phyloP scores from a whole-genome alignment of 2,329 filamentous ascomycete genomes.

The Nannizziopsis barbatae region DNA sequence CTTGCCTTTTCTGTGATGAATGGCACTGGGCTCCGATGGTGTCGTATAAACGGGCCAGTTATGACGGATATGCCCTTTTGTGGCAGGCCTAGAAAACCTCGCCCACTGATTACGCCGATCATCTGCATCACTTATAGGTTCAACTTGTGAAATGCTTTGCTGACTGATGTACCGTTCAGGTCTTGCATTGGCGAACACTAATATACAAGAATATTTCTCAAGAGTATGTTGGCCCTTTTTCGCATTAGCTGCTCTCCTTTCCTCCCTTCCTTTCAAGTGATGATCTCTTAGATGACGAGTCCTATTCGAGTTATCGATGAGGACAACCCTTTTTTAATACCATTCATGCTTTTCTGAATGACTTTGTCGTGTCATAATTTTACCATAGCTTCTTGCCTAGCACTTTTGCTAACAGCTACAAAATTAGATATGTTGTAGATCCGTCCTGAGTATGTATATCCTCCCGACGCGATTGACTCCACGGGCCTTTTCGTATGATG shows the following conservation, averaged over 20 bases:
- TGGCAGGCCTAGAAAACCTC: slow-evolving; percentile 99
- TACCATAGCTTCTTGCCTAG: neutral
- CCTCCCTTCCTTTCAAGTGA: slow-evolving; percentile 29
- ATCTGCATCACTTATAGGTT: neutral
- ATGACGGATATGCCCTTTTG: slow-evolving; percentile 84
- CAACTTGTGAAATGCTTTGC: neutral
- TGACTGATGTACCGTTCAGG: neutral
- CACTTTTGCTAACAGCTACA: neutral
- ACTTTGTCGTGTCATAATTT: slow-evolving; percentile 4
- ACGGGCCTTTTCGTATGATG: slow-evolving; percentile 53
- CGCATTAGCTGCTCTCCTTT: slow-evolving; percentile 11
- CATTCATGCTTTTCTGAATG: slow-evolving; percentile 51
- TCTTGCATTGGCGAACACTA: neutral
- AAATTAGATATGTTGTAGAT: neutral
- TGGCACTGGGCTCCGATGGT: slow-evolving; percentile 94
- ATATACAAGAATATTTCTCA: slow-evolving; percentile 8
- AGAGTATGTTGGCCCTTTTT: slow-evolving; percentile 6
- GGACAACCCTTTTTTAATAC: slow-evolving; percentile 43
- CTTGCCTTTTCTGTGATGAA: slow-evolving; percentile 56
- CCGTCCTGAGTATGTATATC: slow-evolving; percentile 22
- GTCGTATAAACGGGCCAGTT: slow-evolving; percentile 38
- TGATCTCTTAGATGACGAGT: slow-evolving; percentile 54
- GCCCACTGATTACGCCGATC: slow-evolving; percentile 62
- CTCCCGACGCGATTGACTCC: slow-evolving; percentile 18
- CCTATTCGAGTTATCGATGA: slow-evolving; percentile 53